These are phyloP conservation scores for Monilinia fructicola DNA, from an alignment of 2,329 filamentous ascomycete genomes.

Conservation along the genomic window DNA sequence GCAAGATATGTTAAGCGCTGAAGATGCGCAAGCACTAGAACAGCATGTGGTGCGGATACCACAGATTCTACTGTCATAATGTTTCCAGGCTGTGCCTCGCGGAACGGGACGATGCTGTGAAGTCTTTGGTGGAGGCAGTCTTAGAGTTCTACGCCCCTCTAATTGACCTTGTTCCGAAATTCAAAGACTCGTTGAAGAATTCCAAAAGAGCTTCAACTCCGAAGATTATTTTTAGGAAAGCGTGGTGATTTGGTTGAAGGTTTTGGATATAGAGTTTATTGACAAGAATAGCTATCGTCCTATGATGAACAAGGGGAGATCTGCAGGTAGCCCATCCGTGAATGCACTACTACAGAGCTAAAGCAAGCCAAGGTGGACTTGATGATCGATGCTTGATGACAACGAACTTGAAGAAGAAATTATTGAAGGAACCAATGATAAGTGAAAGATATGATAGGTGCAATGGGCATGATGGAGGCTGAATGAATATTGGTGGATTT, in stretches of 20 bases:
- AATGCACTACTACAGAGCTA: neutral
- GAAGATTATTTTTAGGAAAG: neutral
- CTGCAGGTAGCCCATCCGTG: neutral
- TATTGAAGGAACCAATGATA: neutral
- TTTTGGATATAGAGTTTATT: neutral
- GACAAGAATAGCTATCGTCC: slow-evolving; percentile 1
- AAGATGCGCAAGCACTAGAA: slow-evolving; percentile 12
- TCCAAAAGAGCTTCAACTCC: neutral
- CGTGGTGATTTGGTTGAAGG: neutral
- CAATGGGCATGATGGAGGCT: neutral
- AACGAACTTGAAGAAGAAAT: neutral
- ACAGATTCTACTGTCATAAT: slow-evolving; percentile 1
- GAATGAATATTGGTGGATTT: neutral
- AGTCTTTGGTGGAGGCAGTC: slow-evolving; percentile 10
- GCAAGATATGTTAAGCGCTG: slow-evolving; percentile 12
- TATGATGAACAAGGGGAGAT: neutral
- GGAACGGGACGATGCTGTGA: slow-evolving; percentile 22
- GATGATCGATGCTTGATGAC: neutral
- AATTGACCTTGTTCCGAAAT: neutral
- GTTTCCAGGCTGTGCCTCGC: slow-evolving; percentile 19
- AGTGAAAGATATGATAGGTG: neutral
- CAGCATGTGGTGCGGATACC: neutral
- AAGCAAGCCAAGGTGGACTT: neutral
- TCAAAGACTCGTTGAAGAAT: neutral
- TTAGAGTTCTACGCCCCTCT: slow-evolving; percentile 11